Percentiles rank a stretch among this genome's conserved stretches.
These are phyloP conservation scores for Leucocoprinus birnbaumii DNA, from an alignment of 768 basidiomycete species.

Conservation along the genomic window DNA sequence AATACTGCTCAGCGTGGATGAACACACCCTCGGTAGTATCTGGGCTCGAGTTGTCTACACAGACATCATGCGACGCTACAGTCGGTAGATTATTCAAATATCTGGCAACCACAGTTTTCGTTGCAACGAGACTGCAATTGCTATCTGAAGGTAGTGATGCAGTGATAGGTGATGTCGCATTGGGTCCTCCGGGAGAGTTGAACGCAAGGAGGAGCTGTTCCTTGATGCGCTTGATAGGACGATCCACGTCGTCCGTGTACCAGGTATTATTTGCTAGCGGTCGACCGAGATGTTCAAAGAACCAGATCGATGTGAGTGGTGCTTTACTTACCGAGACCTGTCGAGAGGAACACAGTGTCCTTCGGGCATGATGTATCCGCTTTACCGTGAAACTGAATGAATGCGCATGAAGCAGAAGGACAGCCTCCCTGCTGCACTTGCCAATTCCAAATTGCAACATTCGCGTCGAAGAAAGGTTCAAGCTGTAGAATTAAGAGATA, in stretches of 20 bases:
- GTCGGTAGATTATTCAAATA: constrained; percentile 35
- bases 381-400: constrained; percentile 49
- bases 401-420: constrained; percentile 35
- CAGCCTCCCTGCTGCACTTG: constrained; percentile 35
- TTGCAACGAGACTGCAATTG: constrained; percentile 37
- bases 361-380: constrained; percentile 29
- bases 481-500: constrained; percentile 20
- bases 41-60: constrained; percentile 20
- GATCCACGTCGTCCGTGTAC: constrained; percentile 32
- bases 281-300: not conserved
- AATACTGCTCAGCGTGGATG: constrained; percentile 40
- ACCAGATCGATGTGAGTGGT: not conserved
- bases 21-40: constrained; percentile 28
- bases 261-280: constrained; percentile 25
- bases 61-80: constrained; percentile 25
- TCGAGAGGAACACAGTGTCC: constrained; percentile 42
- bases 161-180: constrained; percentile 25
- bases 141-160: constrained; percentile 39
- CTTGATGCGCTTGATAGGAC: constrained; percentile 35
- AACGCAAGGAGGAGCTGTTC: constrained; percentile 26
- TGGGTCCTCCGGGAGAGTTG: not conserved
- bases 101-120: constrained; percentile 44
- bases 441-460: constrained; percentile 34
- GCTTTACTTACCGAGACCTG: constrained; percentile 37
- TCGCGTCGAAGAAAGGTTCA: constrained; percentile 44